These are phyloP conservation scores for Trichoderma atrobrunneum DNA, from an alignment of 2,329 filamentous ascomycete genomes.

Conservation along the genomic window DNA sequence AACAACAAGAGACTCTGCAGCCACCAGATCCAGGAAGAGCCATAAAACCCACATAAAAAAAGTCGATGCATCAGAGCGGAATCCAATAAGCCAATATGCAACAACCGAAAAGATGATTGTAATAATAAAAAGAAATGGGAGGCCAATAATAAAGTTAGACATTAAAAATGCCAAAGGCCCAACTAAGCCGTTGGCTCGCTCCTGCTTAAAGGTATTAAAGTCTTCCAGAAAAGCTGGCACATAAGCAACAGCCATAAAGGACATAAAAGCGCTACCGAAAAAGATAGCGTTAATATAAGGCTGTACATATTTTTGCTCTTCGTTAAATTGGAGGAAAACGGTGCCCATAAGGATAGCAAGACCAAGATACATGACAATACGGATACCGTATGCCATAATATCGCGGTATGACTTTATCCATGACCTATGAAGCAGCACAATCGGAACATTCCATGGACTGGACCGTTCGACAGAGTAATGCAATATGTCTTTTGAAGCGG, in stretches of 20 bases:
- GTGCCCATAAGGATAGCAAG: slow-evolving; percentile 86
- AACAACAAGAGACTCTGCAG: slow-evolving; percentile 79
- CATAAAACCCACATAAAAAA: slow-evolving; percentile 81
- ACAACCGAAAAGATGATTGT: slow-evolving; percentile 71
- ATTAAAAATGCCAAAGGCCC: slow-evolving; percentile 69
- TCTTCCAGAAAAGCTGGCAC: slow-evolving; percentile 63
- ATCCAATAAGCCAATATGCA: slow-evolving; percentile 77
- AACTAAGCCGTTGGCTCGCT: slow-evolving; percentile 78
- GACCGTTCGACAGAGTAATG: slow-evolving; percentile 34
- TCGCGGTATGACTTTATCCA: slow-evolving; percentile 85
- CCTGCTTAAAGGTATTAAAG: slow-evolving; percentile 44
- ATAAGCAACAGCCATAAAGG: slow-evolving; percentile 81
- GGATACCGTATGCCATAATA: slow-evolving; percentile 78
- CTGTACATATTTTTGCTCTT: slow-evolving; percentile 70
- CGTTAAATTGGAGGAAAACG: slow-evolving; percentile 71
- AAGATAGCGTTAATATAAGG: slow-evolving; percentile 81
- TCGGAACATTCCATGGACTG: slow-evolving; percentile 47
- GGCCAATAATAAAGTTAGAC: slow-evolving; percentile 77
- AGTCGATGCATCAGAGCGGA: slow-evolving; percentile 59
- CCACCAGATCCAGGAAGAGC: slow-evolving; percentile 80
- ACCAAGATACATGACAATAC: slow-evolving; percentile 73
- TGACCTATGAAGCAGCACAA: slow-evolving; percentile 70
- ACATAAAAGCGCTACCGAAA: slow-evolving; percentile 73
- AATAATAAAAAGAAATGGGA: slow-evolving; percentile 79
- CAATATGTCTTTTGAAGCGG: background rate